Evolutionary conservation across 495 filamentous ascomycete species (phyloP).

Genomic region (Penicillium cosmopolitanum): DNA sequence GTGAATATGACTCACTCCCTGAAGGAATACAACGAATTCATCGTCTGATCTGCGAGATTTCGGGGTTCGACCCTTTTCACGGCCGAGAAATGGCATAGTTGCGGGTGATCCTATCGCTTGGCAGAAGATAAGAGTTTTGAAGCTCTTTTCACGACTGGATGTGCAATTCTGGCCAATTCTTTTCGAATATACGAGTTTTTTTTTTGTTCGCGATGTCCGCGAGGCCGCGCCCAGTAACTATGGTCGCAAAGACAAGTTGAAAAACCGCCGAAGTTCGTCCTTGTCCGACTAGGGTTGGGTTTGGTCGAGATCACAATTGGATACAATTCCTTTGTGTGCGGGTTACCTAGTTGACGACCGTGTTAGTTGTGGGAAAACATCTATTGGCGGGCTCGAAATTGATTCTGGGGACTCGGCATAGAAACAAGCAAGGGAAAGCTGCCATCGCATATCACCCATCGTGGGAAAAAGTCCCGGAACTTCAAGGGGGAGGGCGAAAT

Average conservation of each 20-base stretch:
- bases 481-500: no score
- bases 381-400: neutral
- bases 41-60: constrained; percentile 44
- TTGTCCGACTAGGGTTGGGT: constrained; percentile 21
- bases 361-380: neutral
- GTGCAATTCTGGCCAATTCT: neutral
- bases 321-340: constrained; percentile 6
- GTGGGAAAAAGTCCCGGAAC: no score
- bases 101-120: neutral
- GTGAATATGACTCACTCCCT: constrained; percentile 35
- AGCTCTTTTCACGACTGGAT: neutral
- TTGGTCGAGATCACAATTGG: constrained; percentile 19
- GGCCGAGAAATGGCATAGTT: constrained; percentile 37
- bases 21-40: constrained; percentile 52
- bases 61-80: constrained; percentile 36
- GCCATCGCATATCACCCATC: no score
- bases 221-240: constrained; percentile 7
- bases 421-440: constrained; percentile 3
- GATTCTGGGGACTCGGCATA: neutral
- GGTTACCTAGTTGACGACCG: neutral
- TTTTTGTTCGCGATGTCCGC: neutral
- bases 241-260: constrained; percentile 18
- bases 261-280: constrained; percentile 21
- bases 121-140: no score
- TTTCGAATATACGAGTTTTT: neutral